Conservation (phyloP, 2,329 filamentous ascomycete species). For the Emericellopsis cladophorae region DNA sequence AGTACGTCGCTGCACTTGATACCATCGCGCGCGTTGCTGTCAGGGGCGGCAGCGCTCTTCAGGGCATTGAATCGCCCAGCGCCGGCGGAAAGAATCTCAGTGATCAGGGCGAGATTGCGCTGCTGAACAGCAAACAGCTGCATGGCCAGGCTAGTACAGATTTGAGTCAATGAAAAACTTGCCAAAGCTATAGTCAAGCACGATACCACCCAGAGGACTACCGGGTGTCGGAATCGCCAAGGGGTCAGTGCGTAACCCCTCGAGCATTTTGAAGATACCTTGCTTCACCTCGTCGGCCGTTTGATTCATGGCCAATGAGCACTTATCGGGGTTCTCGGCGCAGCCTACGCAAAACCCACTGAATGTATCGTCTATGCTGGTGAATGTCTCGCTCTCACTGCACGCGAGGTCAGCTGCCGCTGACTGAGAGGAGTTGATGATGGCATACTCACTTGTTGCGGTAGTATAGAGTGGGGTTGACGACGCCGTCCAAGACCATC, state of each 20-base stretch:
- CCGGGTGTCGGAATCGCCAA: constrained; percentile 5
- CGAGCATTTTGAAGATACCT: constrained; percentile 13
- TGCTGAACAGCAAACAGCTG: constrained; percentile 5
- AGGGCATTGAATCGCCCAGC: too few relatives aligned
- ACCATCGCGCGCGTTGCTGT: constrained; percentile 2
- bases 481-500: constrained; percentile 22
- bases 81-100: too few relatives aligned
- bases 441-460: constrained; percentile 1
- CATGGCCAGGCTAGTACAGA: constrained; percentile 9
- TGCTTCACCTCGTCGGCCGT: constrained; percentile 21
- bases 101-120: background rate
- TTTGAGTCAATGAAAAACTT: constrained; percentile 6
- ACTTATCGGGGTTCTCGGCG: constrained; percentile 10
- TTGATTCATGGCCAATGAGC: constrained; percentile 15
- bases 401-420: too few relatives aligned
- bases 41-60: background rate
- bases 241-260: constrained; percentile 13
- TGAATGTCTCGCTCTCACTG: too few relatives aligned
- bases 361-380: constrained; percentile 12
- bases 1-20: constrained; percentile 9
- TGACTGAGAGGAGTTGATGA: too few relatives aligned
- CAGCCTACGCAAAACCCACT: constrained; percentile 14
- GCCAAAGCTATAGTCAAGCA: constrained; percentile 12
- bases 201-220: constrained; percentile 2
- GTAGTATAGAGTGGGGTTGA: constrained; percentile 19